Evolutionary conservation across 176 grass and related monocot genomes (phyloP), one percentile per base, ranked within the genome.

Genomic region (Otatea glauca): DNA sequence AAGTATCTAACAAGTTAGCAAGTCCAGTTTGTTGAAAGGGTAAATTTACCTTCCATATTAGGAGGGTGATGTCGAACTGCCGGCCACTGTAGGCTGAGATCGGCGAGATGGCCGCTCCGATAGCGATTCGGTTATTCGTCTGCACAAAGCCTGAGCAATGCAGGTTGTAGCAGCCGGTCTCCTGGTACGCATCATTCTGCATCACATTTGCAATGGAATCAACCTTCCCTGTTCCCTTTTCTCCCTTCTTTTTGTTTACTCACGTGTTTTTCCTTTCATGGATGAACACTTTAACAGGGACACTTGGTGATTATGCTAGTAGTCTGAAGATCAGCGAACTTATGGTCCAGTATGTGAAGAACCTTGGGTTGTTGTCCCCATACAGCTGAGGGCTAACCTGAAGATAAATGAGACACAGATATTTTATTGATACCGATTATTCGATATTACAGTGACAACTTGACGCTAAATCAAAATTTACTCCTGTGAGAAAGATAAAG

Each of bases 271-370:
- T 12, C 4, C 58, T 60, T 60, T 56, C 34, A 68, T 34, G 48
- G 58, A 68, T 8, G 16, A 43, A 68, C 9, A 68, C 5, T 66
- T 5, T 23, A 54, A 55, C 45, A 3, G 54, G 24, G 53, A 37
- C 1, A 8, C 14, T 29, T 3, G 6, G 39, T 45, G 12, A 8
- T 2, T 7, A 11, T 5, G 23, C 66, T 68, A 43, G 5, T 16
- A 15, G 10, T 18, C 25, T 42, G 37, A 21, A 56, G 35, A n/a
- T 45, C 9, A 24, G 50, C 17, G 29, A 37, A 59, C 93, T 88
- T 90, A 98, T 93, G 3, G 97, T 96, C 97, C 97, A 96, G 74
- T 99, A 99, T 0, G 93, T 92, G 93, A 99, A 99, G 90, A 99
- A 94, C 55, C 97, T 88, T 6, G 97, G 93, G 23, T 66, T 86